Evolutionary conservation across 2,329 filamentous ascomycete genomes (phyloP).

Genomic region (Rhynchosporium agropyri): DNA sequence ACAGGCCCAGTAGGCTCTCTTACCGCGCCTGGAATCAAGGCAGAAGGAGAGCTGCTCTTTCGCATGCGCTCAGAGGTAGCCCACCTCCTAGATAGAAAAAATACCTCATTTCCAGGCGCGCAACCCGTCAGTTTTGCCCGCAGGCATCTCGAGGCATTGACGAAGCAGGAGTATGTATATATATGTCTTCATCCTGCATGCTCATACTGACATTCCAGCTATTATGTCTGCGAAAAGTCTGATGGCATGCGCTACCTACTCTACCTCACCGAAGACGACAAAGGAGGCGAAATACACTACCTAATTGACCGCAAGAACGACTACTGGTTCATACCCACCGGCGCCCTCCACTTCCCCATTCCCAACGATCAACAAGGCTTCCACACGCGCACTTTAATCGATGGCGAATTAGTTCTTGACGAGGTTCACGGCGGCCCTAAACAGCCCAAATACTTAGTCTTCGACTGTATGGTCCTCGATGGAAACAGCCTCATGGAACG

Average conservation of each 20-base stretch:
- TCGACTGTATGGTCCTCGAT: conserved; percentile 87
- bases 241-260: conserved; percentile 96
- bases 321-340: conserved; percentile 79
- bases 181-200: neutral
- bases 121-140: conserved; percentile 92
- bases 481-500: conserved; percentile 74
- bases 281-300: conserved; percentile 74
- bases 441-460: conserved; percentile 84
- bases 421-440: conserved; percentile 65
- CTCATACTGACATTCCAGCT: conserved; percentile 52
- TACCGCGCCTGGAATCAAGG: conserved; percentile 66
- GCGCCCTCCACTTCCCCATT: conserved; percentile 77
- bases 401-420: conserved; percentile 92
- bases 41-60: conserved; percentile 60
- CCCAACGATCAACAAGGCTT: conserved; percentile 66
- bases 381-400: conserved; percentile 80
- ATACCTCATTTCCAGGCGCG: conserved; percentile 77
- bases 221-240: conserved; percentile 98
- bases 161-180: conserved; percentile 67
- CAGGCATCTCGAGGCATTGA: conserved; percentile 80
- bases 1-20: conserved; percentile 44
- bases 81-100: conserved; percentile 69
- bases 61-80: conserved; percentile 74
- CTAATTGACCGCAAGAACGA: conserved; percentile 98
- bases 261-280: conserved; percentile 73